These are phyloP conservation scores for Amanita rimosa DNA, from an alignment of 768 basidiomycete species.

Conservation along the genomic window DNA sequence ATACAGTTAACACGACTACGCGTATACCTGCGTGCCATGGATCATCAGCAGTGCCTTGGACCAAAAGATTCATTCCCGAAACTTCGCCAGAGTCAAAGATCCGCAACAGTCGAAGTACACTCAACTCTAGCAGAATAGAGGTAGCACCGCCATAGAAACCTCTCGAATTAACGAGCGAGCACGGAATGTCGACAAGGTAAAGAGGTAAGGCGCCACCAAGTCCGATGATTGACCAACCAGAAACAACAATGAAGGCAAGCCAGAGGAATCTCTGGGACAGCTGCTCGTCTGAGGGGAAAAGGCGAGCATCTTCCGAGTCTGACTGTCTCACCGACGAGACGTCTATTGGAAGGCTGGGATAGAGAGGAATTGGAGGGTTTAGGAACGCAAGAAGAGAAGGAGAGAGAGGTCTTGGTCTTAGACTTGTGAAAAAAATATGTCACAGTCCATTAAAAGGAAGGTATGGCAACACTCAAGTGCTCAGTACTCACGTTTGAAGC, in stretches of 20 bases:
- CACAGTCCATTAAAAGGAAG: neutral
- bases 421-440: slow-evolving; percentile 21
- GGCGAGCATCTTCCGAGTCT: slow-evolving; percentile 33
- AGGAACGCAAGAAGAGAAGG: slow-evolving; percentile 56
- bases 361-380: slow-evolving; percentile 55
- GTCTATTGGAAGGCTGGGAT: slow-evolving; percentile 47
- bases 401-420: slow-evolving; percentile 53
- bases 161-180: slow-evolving; percentile 37
- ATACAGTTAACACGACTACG: slow-evolving; percentile 54
- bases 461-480: slow-evolving; percentile 21
- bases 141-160: slow-evolving; percentile 44
- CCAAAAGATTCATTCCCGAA: slow-evolving; percentile 18
- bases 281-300: slow-evolving; percentile 69
- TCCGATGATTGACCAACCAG: slow-evolving; percentile 59
- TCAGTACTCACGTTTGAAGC: slow-evolving; percentile 53
- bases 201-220: slow-evolving; percentile 65
- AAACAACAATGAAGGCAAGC: slow-evolving; percentile 48
- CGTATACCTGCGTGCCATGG: slow-evolving; percentile 40
- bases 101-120: slow-evolving; percentile 61
- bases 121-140: slow-evolving; percentile 65
- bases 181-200: slow-evolving; percentile 59
- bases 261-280: slow-evolving; percentile 63
- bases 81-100: slow-evolving; percentile 36
- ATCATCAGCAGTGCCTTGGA: slow-evolving; percentile 26
- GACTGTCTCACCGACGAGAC: slow-evolving; percentile 45